phyloP scores from a whole-genome alignment of 768 basidiomycete genomes.

The Auriscalpium vulgare region DNA sequence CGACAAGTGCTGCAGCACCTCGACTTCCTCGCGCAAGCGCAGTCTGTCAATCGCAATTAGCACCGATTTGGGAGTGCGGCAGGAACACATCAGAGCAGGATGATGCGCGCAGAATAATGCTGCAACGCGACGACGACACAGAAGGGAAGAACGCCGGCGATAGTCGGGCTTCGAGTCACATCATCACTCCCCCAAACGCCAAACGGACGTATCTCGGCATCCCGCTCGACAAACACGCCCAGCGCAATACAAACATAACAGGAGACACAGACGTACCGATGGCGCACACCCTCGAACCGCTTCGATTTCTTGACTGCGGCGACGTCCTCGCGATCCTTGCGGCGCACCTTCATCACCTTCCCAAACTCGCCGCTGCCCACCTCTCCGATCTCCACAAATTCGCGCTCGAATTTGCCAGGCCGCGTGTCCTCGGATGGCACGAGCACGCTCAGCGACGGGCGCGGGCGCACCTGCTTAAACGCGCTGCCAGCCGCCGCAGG shows the following conservation, averaged over 20 bases:
- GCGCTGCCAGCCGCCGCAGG: slow-evolving; percentile 2
- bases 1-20: slow-evolving; percentile 75
- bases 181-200: too few species aligned
- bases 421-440: slow-evolving; percentile 35
- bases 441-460: slow-evolving; percentile 10
- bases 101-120: not conserved
- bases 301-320: slow-evolving; percentile 95
- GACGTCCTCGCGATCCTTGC: slow-evolving; percentile 49
- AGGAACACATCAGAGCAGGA: too few species aligned
- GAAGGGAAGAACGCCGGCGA: too few species aligned
- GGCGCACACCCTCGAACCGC: slow-evolving; percentile 82
- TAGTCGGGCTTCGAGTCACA: too few species aligned
- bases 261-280: slow-evolving; percentile 51
- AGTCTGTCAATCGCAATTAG: slow-evolving; percentile 33
- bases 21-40: slow-evolving; percentile 90
- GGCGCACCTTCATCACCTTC: slow-evolving; percentile 77
- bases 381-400: slow-evolving; percentile 73
- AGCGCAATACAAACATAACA: too few species aligned
- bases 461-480: slow-evolving; percentile 11
- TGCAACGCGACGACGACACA: not conserved
- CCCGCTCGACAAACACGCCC: too few species aligned
- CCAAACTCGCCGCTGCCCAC: slow-evolving; percentile 93
- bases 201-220: too few species aligned
- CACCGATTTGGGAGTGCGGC: not conserved
- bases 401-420: slow-evolving; percentile 65